These are phyloP conservation scores for Yarrowia yakushimensis DNA, from an alignment of 805 yeast genomes.

Conservation along the genomic window DNA sequence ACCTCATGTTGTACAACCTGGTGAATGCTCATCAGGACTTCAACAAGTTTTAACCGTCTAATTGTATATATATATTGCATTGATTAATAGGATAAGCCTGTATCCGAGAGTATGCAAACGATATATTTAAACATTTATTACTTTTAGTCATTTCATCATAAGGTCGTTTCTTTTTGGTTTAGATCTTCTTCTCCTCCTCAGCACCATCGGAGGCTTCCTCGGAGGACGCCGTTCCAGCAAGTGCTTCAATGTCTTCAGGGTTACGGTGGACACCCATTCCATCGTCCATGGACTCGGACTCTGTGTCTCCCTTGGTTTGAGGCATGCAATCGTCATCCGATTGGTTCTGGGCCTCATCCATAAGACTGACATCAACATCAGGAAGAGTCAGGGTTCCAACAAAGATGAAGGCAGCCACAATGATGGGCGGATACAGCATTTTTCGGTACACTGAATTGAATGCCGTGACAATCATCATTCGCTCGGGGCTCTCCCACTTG, in stretches of 20 bases:
- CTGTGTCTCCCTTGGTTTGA: neutral
- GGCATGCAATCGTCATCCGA: neutral
- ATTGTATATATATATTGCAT: neutral
- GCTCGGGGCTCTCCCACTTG: slow-evolving; percentile 11
- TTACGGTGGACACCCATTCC: neutral
- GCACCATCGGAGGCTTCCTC: neutral
- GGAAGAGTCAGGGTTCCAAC: slow-evolving; percentile 7
- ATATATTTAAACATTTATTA: neutral
- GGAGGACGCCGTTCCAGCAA: neutral
- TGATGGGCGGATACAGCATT: slow-evolving; percentile 22
- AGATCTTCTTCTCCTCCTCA: neutral
- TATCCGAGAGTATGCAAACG: too few species aligned
- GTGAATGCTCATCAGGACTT: slow-evolving; percentile 37
- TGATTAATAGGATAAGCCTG: too few species aligned
- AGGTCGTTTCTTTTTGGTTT: neutral
- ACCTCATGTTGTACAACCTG: slow-evolving; percentile 46
- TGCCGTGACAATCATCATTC: slow-evolving; percentile 18
- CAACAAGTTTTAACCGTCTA: neutral
- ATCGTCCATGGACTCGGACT: neutral
- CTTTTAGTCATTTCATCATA: neutral
- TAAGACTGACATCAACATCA: neutral
- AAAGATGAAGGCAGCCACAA: slow-evolving; percentile 16
- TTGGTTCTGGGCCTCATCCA: neutral
- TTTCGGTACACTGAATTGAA: slow-evolving; percentile 19
- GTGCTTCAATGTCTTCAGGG: neutral